Base-by-base conservation (phyloP, 2,329 filamentous ascomycete genomes). In the Aspergillus quadricinctus region DNA sequence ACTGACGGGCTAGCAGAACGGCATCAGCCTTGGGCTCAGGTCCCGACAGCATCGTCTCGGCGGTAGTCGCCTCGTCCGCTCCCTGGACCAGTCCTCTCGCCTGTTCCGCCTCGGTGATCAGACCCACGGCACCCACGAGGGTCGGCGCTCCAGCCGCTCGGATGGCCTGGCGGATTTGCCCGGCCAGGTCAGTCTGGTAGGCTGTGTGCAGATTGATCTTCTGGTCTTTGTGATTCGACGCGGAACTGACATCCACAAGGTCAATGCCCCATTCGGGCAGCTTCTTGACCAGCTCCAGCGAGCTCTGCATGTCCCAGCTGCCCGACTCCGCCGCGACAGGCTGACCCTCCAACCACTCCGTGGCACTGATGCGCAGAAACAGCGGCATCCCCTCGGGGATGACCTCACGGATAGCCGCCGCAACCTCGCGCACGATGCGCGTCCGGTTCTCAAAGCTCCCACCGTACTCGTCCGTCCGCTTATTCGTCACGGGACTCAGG, bases 331-430 rank as follows among this genome's bases (percentile, higher is more conserved):
- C 59, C 27, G 64, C 65, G 11, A 62, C 54, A 0, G 59, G 50
- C 27, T 62, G 54, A 1, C 59, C 78, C 50, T 90, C 86, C 0
- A 92, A 78, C 86, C 87, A 91, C 67, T 92, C 89, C 0, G 85
- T 86, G 0, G 85, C 87, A 52, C 83, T 86, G 65, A 92, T 83
- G 11, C 89, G 83, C 11, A 89, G 76, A 64, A 91, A 86, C 0
- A 92, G 75, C 0, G 89, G 89, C 82, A 88, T 90, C 0, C 74
- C 72, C 5, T 82, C 75, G 0, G 88, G 88, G 0, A 92, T 86
- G 0, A 77, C 80, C 1, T 75, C 75, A 5, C 90, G 80, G 0
- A 83, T 78, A 3, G 82, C 74, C 2, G 86, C 81, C 1, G 84
- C 80, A 2, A 88, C 69, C 70, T 94, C 90, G 2, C 89, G 75